A percentile compares a stretch with the other conserved stretches of the same genome.
phyloP scores from a whole-genome alignment of 805 yeast species.

The Ogataea chonburiensis region DNA sequence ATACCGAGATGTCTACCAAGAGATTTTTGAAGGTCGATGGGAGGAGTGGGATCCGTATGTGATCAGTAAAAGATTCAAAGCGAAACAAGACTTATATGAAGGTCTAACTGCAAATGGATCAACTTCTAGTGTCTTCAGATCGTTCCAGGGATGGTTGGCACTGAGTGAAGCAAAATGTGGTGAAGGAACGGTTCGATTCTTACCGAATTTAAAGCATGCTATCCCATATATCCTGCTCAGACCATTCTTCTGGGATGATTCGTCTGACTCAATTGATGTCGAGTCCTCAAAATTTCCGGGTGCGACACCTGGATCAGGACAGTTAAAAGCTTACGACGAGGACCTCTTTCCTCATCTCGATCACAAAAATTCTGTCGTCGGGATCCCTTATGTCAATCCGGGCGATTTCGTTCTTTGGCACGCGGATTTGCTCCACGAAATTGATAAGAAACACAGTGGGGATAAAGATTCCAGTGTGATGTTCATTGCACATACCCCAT shows the following conservation, averaged over 20 bases:
- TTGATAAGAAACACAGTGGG: constrained; percentile 38
- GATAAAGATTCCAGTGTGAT: constrained; percentile 37
- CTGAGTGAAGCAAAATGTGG: constrained; percentile 36
- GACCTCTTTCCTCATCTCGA: constrained; percentile 37
- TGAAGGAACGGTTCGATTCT: constrained; percentile 39
- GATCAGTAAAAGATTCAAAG: constrained; percentile 35
- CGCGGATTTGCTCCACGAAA: constrained; percentile 41
- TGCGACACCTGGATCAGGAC: constrained; percentile 38
- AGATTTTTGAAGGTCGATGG: constrained; percentile 41
- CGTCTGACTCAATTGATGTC: constrained; percentile 27
- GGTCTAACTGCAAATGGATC: constrained; percentile 9
- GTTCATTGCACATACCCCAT: constrained; percentile 38
- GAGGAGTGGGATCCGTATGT: constrained; percentile 43
- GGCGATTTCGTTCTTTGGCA: constrained; percentile 48
- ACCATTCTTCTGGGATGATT: constrained; percentile 36
- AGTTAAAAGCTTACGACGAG: constrained; percentile 27
- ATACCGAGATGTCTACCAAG: constrained; percentile 37
- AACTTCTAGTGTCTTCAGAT: constrained; percentile 34
- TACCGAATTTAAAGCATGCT: constrained; percentile 36
- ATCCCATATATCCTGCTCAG: constrained; percentile 40
- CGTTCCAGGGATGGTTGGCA: constrained; percentile 45
- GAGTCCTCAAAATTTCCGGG: constrained; percentile 38
- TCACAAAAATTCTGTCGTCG: constrained; percentile 33
- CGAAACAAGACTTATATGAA: constrained; percentile 36
- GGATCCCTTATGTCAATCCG: constrained; percentile 39